Base-by-base conservation (phyloP, 2,329 filamentous ascomycete genomes). In the Penicillium decumbens region DNA sequence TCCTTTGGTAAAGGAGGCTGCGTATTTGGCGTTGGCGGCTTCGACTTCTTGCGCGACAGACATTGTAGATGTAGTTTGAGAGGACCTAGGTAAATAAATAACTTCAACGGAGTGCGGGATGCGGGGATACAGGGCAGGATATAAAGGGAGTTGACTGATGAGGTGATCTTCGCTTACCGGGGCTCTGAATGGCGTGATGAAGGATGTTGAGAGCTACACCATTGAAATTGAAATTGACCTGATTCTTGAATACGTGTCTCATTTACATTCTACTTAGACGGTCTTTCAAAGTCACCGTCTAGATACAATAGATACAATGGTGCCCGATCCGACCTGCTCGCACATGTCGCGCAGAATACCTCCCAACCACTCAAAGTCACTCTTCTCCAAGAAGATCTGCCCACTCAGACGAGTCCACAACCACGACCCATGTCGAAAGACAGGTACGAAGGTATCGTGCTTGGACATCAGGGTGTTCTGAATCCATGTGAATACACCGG, bases 341-440 rank as follows among this genome's bases (percentile, higher is more conserved):
- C 79, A 83, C 4, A 87, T 58, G 29, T 74, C 71, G 64, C 80
- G 79, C 61, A 93, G 67, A 7, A 79, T 72, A 43, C 74, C 64
- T 0, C 77, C 88, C 3, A 79, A 78, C 80, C 81, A 88, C 65
- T 85, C 80, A 63, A 93, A 95, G 68, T 96, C 90, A 10, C 77
- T 76, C 56, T 85, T 66, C 24, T 89, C 88, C n/a, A 96, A 71
- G 65, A 93, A 97, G 0, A 93, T 79, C 75, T 95, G 90, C 12
- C 81, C 88, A 64, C 87, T 90, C 41, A 95, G 63, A 42, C 92
- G 75, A 0, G 79, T 75, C 87, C 87, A 95, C 65, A 84, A 80
- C 45, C 76, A 76, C 0, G 78, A 79, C 0, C 71, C 76, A 57
- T 90, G 82, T 7, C 77, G 68, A 49, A 82, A 82, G 2, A 87